Evolutionary conservation across 345 rosid species (phyloP), one percentile per base, ranked within the genome.

Genomic region (Boechera stricta): DNA sequence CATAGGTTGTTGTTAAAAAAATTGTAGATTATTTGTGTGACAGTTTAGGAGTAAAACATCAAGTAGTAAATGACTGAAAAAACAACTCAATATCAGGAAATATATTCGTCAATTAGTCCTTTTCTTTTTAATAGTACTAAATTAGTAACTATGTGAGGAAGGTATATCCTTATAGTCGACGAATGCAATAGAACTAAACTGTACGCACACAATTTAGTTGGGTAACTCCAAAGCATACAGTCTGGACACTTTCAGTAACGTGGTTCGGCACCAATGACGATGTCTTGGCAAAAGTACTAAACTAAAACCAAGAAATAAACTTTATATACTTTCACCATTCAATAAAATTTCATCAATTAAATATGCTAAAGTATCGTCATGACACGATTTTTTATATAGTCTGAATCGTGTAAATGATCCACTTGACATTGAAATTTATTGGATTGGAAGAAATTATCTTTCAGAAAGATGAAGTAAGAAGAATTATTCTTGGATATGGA

Each of bases 251-350:
- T 13, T 33, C 60, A 48, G 73, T 57, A 48, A 75, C 73, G 62
- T 58, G 79, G 73, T 33, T 49, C 54, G 53, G 44, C 74, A 69
- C 57, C 61, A 32, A 51, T 6, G 69, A 76, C 79, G 62, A 61
- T 76, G 57, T 69, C 79, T 69, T 69, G 70, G 56, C 74, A 21
- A 60, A 60, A 9, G 62, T 66, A 60, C 47, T 13, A 60, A 51
- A 10, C 74, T 52, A 47, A 42, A 28, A 61, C 57, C 75, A 76
- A 69, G 57, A 76, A 68, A 49, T 33, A n/a, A 60, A 51, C 57
- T 60, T 69, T 67, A 62, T 76, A 31, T 68, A 52, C 31, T 60
- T 41, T 69, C 69, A 69, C 56, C 41, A 41, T 69, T 61, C 74
- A 31, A 76, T 69, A 39, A 51, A 28, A 11, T 2, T 18, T 16